Percentiles rank a stretch among this genome's conserved stretches.
Evolutionary conservation across 768 basidiomycete species (phyloP).

Genomic region (Hericium rajendrae): DNA sequence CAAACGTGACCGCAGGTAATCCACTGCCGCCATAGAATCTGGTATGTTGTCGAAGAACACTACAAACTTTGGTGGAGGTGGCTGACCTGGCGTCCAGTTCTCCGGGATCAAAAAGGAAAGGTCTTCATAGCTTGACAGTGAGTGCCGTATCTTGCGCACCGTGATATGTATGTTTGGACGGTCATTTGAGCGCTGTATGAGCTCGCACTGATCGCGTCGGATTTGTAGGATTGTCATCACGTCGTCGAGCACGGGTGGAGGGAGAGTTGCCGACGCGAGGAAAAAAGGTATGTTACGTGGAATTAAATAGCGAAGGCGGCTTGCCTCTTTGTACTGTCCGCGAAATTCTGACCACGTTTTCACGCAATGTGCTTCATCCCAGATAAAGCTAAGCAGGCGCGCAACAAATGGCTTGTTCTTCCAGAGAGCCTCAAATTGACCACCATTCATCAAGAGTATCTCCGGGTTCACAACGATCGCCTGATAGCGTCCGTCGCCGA

Average conservation of each 20-base stretch:
- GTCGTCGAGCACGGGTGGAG: slow-evolving; percentile 16
- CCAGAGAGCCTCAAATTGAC: slow-evolving; percentile 16
- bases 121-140: slow-evolving; percentile 10
- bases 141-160: slow-evolving; percentile 17
- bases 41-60: slow-evolving; percentile 18
- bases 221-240: slow-evolving; percentile 18
- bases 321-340: slow-evolving; percentile 23
- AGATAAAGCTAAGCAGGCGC: slow-evolving; percentile 20
- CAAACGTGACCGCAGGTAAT: slow-evolving; percentile 14
- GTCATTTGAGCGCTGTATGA: slow-evolving; percentile 21
- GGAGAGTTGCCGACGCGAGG: slow-evolving; percentile 27
- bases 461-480: slow-evolving; percentile 24
- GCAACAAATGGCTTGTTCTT: slow-evolving; percentile 15
- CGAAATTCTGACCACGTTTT: slow-evolving; percentile 30
- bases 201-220: slow-evolving; percentile 2
- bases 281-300: slow-evolving; percentile 21
- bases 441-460: slow-evolving; percentile 14
- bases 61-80: slow-evolving; percentile 13
- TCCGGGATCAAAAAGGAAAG: slow-evolving; percentile 13
- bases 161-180: slow-evolving; percentile 24
- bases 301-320: slow-evolving; percentile 21
- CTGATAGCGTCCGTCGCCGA: slow-evolving; percentile 16
- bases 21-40: slow-evolving; percentile 20
- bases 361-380: slow-evolving; percentile 34
- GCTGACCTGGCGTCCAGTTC: neutral